Evolutionary conservation across 139 green algal genomes (phyloP), one percentile per base, ranked within the genome.

Genomic region (Desmodesmus armatus): DNA sequence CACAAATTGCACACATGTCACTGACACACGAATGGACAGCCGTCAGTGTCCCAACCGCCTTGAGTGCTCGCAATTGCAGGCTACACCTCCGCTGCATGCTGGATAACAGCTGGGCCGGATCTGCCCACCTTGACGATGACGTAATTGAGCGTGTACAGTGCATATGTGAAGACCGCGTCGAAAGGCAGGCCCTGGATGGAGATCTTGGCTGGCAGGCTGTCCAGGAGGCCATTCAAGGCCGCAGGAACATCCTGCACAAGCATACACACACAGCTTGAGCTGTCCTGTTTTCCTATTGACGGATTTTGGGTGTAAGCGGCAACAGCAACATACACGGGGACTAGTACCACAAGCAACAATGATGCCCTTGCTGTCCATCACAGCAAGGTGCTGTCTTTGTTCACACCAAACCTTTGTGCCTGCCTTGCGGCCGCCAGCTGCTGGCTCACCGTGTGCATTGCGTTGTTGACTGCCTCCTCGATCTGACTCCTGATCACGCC

Each of bases 101-200:
- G n/a, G n/a, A n/a, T n/a, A n/a, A 62, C 60, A 69, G 60, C 60
- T 1, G 6, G n/a, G 7, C 60, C 2, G 27, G n/a, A 9, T 1
- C 7, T 33, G 60, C 80, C 2, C 62, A 85, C 80, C 53, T 84
- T 85, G 29, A 89, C 71, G 21, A 89, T 60, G 7, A 89, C 70
- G 35, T 85, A 87, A 39, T 78, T 85, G 62, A 79, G 60, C 2
- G 85, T 89, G 85, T 89, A 89, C 7, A 89, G 44, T 31, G 78
- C 85, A 25, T 87, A 89, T 4, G 67, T 85, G 62, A 89, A 89
- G 11, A 85, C 79, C 23, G 74, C 85, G 31, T 81, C 41, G 39
- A 89, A 84, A 1, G 85, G 85, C 60, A 89, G 71, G 3, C 79
- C 79, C 27, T 71, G 60, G 29, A 87, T 62, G 7, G 51, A 55